These are phyloP conservation scores for Pythium chondricola DNA, from an alignment of 352 stramenopile genomes.

Conservation along the genomic window DNA sequence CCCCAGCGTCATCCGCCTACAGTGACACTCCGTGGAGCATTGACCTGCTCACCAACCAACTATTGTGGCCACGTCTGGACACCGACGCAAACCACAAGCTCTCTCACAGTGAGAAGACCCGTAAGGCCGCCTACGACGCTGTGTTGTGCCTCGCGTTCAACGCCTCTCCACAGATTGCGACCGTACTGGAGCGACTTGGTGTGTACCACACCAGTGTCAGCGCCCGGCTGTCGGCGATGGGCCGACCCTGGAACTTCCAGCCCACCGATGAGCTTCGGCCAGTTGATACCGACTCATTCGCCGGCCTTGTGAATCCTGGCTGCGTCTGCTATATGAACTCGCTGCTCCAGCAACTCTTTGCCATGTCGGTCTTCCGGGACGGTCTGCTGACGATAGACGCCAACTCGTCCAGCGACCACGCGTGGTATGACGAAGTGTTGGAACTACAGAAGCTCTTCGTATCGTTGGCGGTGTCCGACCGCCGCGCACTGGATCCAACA, in stretches of 20 bases:
- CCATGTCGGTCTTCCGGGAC: conserved; percentile 53
- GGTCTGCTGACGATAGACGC: conserved; percentile 38
- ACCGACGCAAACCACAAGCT: not conserved
- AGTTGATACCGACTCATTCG: conserved; percentile 14
- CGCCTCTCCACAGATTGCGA: not conserved
- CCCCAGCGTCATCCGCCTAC: no score
- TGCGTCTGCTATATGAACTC: conserved; percentile 99
- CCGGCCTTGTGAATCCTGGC: conserved; percentile 95
- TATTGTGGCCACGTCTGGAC: conserved; percentile 14
- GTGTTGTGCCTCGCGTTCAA: not conserved
- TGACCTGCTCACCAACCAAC: not conserved
- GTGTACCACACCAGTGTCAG: conserved; percentile 2
- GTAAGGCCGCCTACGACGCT: conserved; percentile 5
- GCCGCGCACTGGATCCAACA: conserved; percentile 49
- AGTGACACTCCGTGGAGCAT: conserved; percentile 8
- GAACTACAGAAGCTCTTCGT: conserved; percentile 74
- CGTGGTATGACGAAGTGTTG: conserved; percentile 44
- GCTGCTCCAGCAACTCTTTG: conserved; percentile 95
- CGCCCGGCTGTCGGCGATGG: conserved; percentile 7
- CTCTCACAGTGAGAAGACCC: not conserved
- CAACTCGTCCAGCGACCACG: conserved; percentile 1
- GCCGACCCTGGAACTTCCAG: conserved; percentile 55
- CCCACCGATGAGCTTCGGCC: conserved; percentile 35
- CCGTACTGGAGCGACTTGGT: conserved; percentile 1
- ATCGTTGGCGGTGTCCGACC: conserved; percentile 34